Evolutionary conservation across 768 basidiomycete genomes (phyloP).

Genomic region (Pisolithus tinctorius): DNA sequence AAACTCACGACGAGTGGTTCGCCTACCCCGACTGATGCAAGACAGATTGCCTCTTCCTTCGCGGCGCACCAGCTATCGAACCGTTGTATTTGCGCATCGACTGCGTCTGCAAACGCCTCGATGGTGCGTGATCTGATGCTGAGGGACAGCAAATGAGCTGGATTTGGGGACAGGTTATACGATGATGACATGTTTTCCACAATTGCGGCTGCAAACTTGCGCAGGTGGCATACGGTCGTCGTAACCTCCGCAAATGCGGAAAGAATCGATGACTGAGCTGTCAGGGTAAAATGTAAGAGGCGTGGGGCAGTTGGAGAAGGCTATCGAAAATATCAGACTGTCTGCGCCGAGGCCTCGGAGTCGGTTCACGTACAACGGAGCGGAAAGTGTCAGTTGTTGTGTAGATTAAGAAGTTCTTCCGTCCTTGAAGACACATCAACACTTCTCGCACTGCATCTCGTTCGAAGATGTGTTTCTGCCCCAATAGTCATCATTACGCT

Average conservation of each 20-base stretch:
- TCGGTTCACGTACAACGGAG: conserved; percentile 23
- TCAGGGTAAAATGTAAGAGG: conserved; percentile 59
- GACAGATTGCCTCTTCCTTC: conserved; percentile 60
- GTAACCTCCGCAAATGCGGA: conserved; percentile 51
- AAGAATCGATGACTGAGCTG: conserved; percentile 61
- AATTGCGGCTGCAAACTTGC: conserved; percentile 50
- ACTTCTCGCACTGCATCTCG: conserved; percentile 73
- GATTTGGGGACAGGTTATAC: conserved; percentile 17
- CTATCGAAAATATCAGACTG: conserved; percentile 23
- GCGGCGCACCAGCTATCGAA: conserved; percentile 69
- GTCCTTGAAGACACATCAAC: conserved; percentile 69
- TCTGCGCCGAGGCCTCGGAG: not conserved
- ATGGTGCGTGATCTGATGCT: conserved; percentile 45
- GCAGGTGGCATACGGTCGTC: conserved; percentile 55
- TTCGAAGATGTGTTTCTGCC: conserved; percentile 65
- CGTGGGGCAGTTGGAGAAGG: conserved; percentile 47
- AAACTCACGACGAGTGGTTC: conserved; percentile 50
- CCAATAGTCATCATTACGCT: not conserved
- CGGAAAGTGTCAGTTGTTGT: conserved; percentile 25
- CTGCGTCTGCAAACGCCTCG: conserved; percentile 79
- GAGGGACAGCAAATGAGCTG: conserved; percentile 17
- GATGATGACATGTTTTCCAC: conserved; percentile 27
- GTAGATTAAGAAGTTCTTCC: conserved; percentile 50
- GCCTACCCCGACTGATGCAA: conserved; percentile 45
- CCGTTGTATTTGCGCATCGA: conserved; percentile 48